Percentiles rank a stretch among this genome's conserved stretches.
Conservation (phyloP, 129 eudicot genomes). For the Erigeron canadensis region DNA sequence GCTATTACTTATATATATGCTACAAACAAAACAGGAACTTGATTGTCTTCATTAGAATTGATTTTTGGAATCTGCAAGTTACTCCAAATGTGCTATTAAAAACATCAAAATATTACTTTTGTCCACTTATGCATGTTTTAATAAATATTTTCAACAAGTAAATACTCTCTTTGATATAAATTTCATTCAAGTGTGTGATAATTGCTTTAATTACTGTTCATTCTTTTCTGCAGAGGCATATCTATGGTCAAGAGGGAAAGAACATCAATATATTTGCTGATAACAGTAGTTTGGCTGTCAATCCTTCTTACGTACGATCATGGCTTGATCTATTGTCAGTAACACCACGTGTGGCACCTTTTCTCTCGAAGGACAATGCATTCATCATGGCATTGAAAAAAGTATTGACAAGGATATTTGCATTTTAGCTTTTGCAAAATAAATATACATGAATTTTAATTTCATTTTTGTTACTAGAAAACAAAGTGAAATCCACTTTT, state of each 20-base stretch:
- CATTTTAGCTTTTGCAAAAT: background rate
- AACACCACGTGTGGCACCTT: slow-evolving; percentile 95
- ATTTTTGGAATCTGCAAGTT: slow-evolving; percentile 5
- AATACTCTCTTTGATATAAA: slow-evolving; percentile 15
- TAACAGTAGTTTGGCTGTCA: slow-evolving; percentile 69
- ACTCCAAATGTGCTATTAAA: background rate
- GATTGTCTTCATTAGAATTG: slow-evolving; percentile 3
- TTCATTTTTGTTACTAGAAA: background rate
- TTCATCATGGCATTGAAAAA: slow-evolving; percentile 70
- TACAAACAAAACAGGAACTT: background rate
- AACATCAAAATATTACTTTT: background rate
- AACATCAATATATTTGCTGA: slow-evolving; percentile 77
- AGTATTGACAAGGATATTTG: slow-evolving; percentile 34
- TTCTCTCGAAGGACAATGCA: slow-evolving; percentile 70
- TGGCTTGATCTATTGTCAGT: slow-evolving; percentile 82
- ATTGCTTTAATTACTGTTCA: background rate
- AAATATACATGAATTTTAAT: background rate
- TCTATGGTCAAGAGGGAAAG: slow-evolving; percentile 76
- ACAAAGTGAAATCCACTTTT: background rate
- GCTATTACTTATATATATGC: background rate
- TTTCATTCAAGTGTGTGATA: background rate
- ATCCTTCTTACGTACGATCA: slow-evolving; percentile 67
- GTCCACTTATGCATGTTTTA: slow-evolving; percentile 10
- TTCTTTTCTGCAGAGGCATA: slow-evolving; percentile 67
- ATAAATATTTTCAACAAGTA: slow-evolving; percentile 4